Percentiles rank a stretch among this genome's conserved stretches.
Conservation (phyloP, 1,139 yeast genomes). For the Scheffersomyces quercinus region DNA sequence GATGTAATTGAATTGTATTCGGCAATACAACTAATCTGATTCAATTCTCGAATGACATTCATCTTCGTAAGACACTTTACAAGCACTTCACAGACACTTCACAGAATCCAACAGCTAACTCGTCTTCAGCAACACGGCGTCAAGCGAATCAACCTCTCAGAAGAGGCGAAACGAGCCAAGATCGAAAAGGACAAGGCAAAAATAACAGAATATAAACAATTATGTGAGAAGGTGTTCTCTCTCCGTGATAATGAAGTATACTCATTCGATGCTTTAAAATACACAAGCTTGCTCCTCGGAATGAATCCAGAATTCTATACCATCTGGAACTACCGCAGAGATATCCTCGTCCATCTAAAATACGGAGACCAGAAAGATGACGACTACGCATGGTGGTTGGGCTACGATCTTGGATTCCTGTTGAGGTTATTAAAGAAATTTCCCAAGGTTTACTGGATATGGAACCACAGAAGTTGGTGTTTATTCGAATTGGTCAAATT, state of each 20-base stretch:
- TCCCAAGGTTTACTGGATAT: constrained; percentile 95
- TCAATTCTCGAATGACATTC: no score
- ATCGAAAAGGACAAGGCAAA: constrained; percentile 51
- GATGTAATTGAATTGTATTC: neutral
- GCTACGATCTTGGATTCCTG: constrained; percentile 62
- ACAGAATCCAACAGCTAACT: constrained; percentile 7
- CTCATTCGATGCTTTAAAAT: constrained; percentile 45
- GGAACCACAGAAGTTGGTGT: constrained; percentile 93
- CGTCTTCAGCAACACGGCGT: constrained; percentile 65
- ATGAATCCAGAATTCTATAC: constrained; percentile 88
- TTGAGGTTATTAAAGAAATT: constrained; percentile 57
- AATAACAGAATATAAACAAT: constrained; percentile 53
- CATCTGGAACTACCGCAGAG: constrained; percentile 87
- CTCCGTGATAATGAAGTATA: constrained; percentile 32
- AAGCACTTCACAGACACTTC: neutral
- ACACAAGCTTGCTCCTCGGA: constrained; percentile 52
- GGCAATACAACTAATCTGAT: no score
- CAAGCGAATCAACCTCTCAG: constrained; percentile 57
- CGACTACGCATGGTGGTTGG: constrained; percentile 34
- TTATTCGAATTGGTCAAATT: constrained; percentile 51
- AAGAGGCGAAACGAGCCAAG: constrained; percentile 58
- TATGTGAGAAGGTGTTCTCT: constrained; percentile 45
- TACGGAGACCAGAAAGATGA: neutral
- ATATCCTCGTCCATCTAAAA: constrained; percentile 47
- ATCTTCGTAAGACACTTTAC: no score